Percentiles rank a stretch among this genome's conserved stretches.
Evolutionary conservation across 139 green algal genomes (phyloP).

Genomic region (Chloropicon primus): DNA sequence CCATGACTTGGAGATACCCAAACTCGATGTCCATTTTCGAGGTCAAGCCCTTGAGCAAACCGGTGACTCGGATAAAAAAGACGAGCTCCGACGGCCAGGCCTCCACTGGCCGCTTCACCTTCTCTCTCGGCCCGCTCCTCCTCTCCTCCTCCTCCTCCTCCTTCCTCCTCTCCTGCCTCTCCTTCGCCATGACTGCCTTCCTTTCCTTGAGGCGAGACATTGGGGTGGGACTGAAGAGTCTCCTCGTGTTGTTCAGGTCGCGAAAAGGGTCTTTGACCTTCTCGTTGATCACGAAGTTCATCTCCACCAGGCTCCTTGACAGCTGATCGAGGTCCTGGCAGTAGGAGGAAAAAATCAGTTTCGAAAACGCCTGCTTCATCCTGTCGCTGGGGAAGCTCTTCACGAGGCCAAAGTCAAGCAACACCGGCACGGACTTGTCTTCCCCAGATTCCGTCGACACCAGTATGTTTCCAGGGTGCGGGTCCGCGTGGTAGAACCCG

Average conservation of each 20-base stretch:
- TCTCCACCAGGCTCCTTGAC: constrained; percentile 6
- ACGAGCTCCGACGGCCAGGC: constrained; percentile 18
- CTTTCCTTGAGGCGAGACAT: constrained; percentile 1
- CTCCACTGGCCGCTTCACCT: constrained; percentile 9
- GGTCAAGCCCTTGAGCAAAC: constrained; percentile 13
- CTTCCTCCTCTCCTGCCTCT: not conserved
- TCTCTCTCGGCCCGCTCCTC: not conserved
- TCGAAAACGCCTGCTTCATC: constrained; percentile 23
- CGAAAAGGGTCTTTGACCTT: constrained; percentile 11
- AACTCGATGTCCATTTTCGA: constrained; percentile 13
- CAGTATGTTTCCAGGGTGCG: constrained; percentile 18
- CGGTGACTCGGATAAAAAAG: constrained; percentile 14
- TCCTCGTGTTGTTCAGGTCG: constrained; percentile 12
- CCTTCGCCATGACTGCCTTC: not conserved
- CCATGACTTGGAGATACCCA: not conserved
- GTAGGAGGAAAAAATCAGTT: constrained; percentile 5
- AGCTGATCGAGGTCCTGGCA: constrained; percentile 16
- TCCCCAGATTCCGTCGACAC: constrained; percentile 2
- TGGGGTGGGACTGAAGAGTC: constrained; percentile 6
- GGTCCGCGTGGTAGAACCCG: constrained; percentile 10
- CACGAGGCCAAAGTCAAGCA: constrained; percentile 33
- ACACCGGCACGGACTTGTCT: constrained; percentile 16
- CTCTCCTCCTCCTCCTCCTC: constrained; percentile 6
- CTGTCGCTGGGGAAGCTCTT: constrained; percentile 9
- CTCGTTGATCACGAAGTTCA: constrained; percentile 9